Conservation (phyloP, 2,329 filamentous ascomycete genomes). For the Stagonosporopsis rhizophila region DNA sequence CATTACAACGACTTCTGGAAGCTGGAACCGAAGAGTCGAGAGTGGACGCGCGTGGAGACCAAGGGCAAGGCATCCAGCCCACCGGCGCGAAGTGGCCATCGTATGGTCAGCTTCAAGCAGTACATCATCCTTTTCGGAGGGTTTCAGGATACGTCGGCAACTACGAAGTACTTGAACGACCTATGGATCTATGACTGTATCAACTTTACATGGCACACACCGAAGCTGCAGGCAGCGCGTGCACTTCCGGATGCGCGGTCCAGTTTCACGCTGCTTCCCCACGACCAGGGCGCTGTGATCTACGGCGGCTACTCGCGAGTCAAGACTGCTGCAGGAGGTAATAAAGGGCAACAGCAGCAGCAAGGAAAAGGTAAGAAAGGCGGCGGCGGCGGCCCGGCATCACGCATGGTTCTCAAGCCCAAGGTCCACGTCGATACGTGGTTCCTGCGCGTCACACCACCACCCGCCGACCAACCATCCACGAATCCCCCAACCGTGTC, state of each 20-base stretch:
- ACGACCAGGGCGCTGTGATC: constrained; percentile 86
- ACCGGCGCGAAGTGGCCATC: constrained; percentile 85
- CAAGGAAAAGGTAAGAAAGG: constrained; percentile 45
- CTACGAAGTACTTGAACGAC: constrained; percentile 92
- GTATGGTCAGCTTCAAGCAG: constrained; percentile 97
- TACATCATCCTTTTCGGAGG: constrained; percentile 96
- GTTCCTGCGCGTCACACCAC: constrained; percentile 82
- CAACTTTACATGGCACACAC: constrained; percentile 83
- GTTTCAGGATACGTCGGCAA: constrained; percentile 95
- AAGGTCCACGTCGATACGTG: constrained; percentile 95
- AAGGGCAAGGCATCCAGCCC: constrained; percentile 81
- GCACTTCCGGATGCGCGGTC: constrained; percentile 90
- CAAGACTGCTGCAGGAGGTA: constrained; percentile 68
- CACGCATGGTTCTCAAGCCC: constrained; percentile 79
- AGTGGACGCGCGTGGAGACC: constrained; percentile 89
- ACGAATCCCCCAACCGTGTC: constrained; percentile 74
- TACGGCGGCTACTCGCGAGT: constrained; percentile 95
- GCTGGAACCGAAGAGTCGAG: constrained; percentile 80
- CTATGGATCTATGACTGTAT: constrained; percentile 95
- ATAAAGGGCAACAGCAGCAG: constrained; percentile 64
- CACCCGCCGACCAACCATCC: constrained; percentile 69
- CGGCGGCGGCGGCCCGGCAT: constrained; percentile 64
- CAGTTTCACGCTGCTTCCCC: constrained; percentile 89
- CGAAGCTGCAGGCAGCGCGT: constrained; percentile 75
- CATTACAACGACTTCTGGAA: constrained; percentile 99